phyloP scores from a whole-genome alignment of 2,329 filamentous ascomycete species.

The Aspergillus viridinutans region DNA sequence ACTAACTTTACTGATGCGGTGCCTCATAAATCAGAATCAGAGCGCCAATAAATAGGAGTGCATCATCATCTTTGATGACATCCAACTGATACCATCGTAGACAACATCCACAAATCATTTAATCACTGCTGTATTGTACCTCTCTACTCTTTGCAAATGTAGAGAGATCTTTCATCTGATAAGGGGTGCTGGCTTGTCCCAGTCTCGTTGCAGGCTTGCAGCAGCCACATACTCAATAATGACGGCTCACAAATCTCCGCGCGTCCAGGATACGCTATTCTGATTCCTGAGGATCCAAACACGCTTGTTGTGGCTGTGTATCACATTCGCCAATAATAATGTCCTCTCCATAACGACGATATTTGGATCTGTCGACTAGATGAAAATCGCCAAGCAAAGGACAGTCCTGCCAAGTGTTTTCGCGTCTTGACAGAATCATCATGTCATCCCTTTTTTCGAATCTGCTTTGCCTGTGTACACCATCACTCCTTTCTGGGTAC shows the following conservation, averaged over 20 bases:
- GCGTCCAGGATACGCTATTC: not conserved
- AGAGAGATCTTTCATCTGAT: not conserved
- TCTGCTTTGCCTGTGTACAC: not conserved
- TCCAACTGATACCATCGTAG: too few relatives aligned
- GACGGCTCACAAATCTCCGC: not conserved
- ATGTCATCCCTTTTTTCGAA: not conserved
- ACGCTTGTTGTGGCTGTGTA: not conserved
- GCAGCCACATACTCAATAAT: not conserved
- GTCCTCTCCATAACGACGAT: not conserved
- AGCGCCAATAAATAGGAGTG: not conserved
- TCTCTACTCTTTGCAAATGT: too few relatives aligned
- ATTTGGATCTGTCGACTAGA: not conserved
- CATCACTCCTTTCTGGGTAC: not conserved
- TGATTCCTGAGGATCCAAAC: not conserved
- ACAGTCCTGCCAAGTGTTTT: not conserved
- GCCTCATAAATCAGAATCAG: not conserved
- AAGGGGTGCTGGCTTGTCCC: not conserved
- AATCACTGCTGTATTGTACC: not conserved
- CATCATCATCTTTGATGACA: too few relatives aligned
- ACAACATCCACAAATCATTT: not conserved
- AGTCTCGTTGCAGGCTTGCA: not conserved
- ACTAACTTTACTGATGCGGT: not conserved
- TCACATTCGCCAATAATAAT: not conserved
- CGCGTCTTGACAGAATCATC: not conserved
- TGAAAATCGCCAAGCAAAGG: not conserved